Base-by-base conservation (phyloP, 805 yeast species). In the Ogataea salicorniae region DNA sequence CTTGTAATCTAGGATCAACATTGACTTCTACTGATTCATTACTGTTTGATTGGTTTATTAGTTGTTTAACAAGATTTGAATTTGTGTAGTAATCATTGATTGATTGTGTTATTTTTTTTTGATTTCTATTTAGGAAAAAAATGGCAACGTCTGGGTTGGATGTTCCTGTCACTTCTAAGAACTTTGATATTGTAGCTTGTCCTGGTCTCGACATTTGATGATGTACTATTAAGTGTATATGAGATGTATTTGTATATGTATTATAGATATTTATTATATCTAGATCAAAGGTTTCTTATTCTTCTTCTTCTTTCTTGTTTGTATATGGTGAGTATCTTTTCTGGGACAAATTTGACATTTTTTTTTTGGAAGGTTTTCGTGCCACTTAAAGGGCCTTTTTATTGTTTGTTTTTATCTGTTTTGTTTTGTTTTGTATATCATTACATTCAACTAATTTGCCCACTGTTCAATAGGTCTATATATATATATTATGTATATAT, bases 121-220 rank as follows among this genome's bases (percentile, higher is more conserved):
- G 51, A 26, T 56, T 56, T 48, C 61, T 47, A 23, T 50, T 50
- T 15, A 67, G 63, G n/a, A 75, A 68, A 46, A 63, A 69, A 39
- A 52, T 53, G 2, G 68, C 64, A 15, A 79, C 77, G 13, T 58
- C 64, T 7, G 64, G 51, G 5, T 58, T 50, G 5, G 62, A 47
- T 2, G 69, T 59, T 6, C 73, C 73, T 9, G 81, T 73, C 41
- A 76, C 59, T 37, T 68, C 70, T 41, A 66, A 52, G 56, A 76
- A 74, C 46, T 68, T 68, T 42, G 55, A 61, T 9, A 58, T 45
- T 6, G 54, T 43, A 7, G 60, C 53, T 33, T 52, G 46, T 39
- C 45, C 48, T 23, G 50, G 34, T 7, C 34, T 31, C 9, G 36
- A 15, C 41, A 39, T 39, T 39, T 11, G 20, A 37, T 14, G 23